Evolutionary conservation across 2,329 filamentous ascomycete genomes (phyloP), one percentile per base, ranked within the genome.

Genomic region (Emmonsiellopsis sp.): DNA sequence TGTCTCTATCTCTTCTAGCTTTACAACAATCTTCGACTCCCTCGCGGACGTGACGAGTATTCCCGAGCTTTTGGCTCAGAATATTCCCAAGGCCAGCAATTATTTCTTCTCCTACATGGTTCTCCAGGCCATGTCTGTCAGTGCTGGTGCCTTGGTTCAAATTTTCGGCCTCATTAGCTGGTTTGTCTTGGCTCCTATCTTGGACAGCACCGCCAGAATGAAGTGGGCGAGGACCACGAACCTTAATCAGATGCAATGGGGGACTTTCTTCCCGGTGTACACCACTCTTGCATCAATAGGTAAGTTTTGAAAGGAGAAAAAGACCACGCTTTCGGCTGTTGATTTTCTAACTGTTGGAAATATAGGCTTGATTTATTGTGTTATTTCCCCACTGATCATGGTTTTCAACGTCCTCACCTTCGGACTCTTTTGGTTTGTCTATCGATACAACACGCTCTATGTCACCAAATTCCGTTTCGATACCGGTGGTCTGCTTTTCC

Each of bases 71-170:
- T 74, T 98, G 32, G 92, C 92, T 0, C 68, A 76, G 9, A 93
- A 91, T 56, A 74, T 98, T 5, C 93, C 93, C 2, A 87, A 83
- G 60, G 86, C 91, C 0, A 87, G 89, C 61, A 95, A 96, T 66
- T 98, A 97, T 70, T 98, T 97, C 75, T 97, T 96, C 77, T 92
- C 89, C 1, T 98, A 98, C 78, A 91, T 98, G 84, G 86, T 96
- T 65, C 83, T 98, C 8, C 93, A 97, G 64, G 89, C 91, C 0
- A 78, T 97, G 62, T 90, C 88, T 57, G 90, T 88, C 57, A 95
- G 90, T 68, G 92, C 92, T 1, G 90, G 87, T 68, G 92, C 88
- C 1, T 75, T 97, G 3, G 75, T 96, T 10, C 93, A 97, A 64
- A 80, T 95, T 27, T 83, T 82, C n/a, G 81, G 84, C 3, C 77